These are phyloP conservation scores for Rauvolfia tetraphylla DNA, from an alignment of 257 asterid genomes.

Conservation along the genomic window DNA sequence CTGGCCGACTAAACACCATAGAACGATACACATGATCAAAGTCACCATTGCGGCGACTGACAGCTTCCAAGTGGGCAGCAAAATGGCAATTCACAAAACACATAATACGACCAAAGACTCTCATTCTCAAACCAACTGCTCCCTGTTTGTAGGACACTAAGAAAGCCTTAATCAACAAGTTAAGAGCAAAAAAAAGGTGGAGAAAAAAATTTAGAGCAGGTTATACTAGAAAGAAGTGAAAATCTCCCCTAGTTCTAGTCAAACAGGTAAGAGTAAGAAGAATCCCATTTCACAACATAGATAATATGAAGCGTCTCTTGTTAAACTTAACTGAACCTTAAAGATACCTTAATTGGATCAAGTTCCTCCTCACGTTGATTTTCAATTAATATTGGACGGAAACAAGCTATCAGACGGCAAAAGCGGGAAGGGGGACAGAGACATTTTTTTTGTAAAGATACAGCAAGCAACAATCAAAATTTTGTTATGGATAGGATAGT, in stretches of 20 bases:
- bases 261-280: not conserved
- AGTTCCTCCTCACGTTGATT: not conserved
- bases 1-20: slow-evolving; percentile 81
- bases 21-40: slow-evolving; percentile 88
- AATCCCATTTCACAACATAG: not conserved
- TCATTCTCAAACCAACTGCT: slow-evolving; percentile 97
- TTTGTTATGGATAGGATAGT: not conserved
- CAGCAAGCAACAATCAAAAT: not conserved
- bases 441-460: not conserved
- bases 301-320: not conserved
- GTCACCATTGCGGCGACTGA: slow-evolving; percentile 87
- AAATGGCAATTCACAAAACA: slow-evolving; percentile 98
- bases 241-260: not conserved
- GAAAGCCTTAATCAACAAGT: slow-evolving; percentile 14
- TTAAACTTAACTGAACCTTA: not conserved
- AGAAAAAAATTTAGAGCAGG: not conserved
- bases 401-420: not conserved
- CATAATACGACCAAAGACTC: slow-evolving; percentile 68
- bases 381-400: not conserved
- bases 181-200: not conserved
- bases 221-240: not conserved
- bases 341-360: not conserved
- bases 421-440: not conserved
- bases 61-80: slow-evolving; percentile 97
- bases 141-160: slow-evolving; percentile 56